phyloP scores from a whole-genome alignment of 345 rosid species.

The Salix viminalis region DNA sequence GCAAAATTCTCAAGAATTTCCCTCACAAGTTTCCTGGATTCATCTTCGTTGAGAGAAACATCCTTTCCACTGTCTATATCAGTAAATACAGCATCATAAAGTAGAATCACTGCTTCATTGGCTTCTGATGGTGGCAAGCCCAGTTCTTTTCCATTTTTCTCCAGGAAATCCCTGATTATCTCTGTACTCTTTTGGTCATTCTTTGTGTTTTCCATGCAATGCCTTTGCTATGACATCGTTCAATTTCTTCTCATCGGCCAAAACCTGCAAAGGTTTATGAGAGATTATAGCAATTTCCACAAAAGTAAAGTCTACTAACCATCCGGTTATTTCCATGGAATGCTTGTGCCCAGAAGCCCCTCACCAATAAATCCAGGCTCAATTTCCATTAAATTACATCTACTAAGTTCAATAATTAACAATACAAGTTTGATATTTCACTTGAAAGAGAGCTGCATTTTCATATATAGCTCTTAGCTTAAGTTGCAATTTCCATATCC shows the following conservation, averaged over 20 bases:
- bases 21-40: slow-evolving; percentile 36
- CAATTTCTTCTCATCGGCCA: slow-evolving; percentile 48
- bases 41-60: slow-evolving; percentile 21
- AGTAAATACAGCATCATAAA: slow-evolving; percentile 54
- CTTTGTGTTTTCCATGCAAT: slow-evolving; percentile 27
- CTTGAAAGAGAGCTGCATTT: not conserved
- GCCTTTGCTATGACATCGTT: slow-evolving; percentile 33
- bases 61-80: slow-evolving; percentile 28
- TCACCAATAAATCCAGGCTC: not conserved
- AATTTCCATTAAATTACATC: not conserved
- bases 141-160: slow-evolving; percentile 49
- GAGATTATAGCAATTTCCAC: slow-evolving; percentile 5
- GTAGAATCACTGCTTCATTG: slow-evolving; percentile 48
- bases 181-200: slow-evolving; percentile 21
- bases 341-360: not conserved
- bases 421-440: not conserved
- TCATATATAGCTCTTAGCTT: not conserved
- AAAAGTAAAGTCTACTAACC: not conserved
- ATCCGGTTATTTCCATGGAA: no score
- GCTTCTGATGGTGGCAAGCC: slow-evolving; percentile 73
- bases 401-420: not conserved
- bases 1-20: slow-evolving; percentile 55
- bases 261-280: slow-evolving; percentile 42
- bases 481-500: not conserved
- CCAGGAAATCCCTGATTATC: slow-evolving; percentile 43